phyloP scores from a whole-genome alignment of 1,284 basidiomycete genomes.

The Rhodotorula sp. region DNA sequence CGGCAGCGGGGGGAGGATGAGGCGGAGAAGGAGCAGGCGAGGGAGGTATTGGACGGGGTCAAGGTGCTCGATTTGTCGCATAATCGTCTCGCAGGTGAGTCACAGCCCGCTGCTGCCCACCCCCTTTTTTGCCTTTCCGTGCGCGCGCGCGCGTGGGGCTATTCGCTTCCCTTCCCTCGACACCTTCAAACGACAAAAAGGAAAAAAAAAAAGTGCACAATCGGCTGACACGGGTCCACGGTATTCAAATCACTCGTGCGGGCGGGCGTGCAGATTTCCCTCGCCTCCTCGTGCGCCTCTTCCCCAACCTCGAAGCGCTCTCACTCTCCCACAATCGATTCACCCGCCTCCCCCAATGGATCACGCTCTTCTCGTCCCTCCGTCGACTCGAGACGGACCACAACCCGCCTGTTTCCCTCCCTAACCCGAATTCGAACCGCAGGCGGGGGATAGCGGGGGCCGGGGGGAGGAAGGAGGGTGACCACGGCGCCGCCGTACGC shows the following conservation, averaged over 20 bases:
- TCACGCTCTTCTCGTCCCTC: constrained; percentile 27
- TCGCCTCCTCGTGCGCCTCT: constrained; percentile 5
- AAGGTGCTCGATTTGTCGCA: constrained; percentile 28
- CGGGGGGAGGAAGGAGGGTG: neutral
- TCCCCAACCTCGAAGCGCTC: constrained; percentile 32
- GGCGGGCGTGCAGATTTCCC: constrained; percentile 17
- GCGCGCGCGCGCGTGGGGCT: too few species aligned
- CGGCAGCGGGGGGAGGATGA: too few species aligned
- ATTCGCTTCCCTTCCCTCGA: too few species aligned
- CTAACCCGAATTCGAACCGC: too few species aligned
- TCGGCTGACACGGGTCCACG: too few species aligned
- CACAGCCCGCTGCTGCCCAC: too few species aligned
- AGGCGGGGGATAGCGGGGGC: too few species aligned
- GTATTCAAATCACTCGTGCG: too few species aligned
- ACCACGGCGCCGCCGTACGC: neutral
- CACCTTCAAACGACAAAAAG: too few species aligned
- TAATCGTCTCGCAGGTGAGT: constrained; percentile 11
- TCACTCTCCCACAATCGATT: constrained; percentile 34
- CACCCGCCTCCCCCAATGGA: constrained; percentile 18
- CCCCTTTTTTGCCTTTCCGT: too few species aligned
- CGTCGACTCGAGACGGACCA: constrained; percentile 22
- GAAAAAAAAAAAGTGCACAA: too few species aligned
- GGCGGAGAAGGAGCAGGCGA: neutral
- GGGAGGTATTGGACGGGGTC: constrained; percentile 6
- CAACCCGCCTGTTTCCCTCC: constrained; percentile 22